phyloP scores from a whole-genome alignment of 1,284 basidiomycete species.

The Trichosporon sp. region DNA sequence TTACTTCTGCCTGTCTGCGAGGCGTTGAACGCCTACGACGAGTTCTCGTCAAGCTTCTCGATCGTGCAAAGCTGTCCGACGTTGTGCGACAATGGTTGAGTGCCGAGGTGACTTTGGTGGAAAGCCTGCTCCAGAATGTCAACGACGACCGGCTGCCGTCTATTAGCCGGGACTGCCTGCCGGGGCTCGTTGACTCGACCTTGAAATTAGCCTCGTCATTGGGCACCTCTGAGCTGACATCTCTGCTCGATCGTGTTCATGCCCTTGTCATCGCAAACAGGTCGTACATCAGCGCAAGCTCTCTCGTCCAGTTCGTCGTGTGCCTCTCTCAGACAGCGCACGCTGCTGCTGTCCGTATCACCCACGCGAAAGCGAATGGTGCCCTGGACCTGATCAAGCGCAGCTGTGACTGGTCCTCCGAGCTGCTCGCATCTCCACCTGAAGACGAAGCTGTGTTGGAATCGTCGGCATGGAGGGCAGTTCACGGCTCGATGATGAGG shows the following conservation, averaged over 20 bases:
- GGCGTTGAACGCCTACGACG: slow-evolving; percentile 23
- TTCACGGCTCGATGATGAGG: slow-evolving; percentile 34
- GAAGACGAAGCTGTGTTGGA: slow-evolving; percentile 8
- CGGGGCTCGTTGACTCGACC: slow-evolving; percentile 12
- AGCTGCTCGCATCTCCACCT: slow-evolving; percentile 7
- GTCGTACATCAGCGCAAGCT: neutral
- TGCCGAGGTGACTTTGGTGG: slow-evolving; percentile 3
- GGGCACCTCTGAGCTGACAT: slow-evolving; percentile 1
- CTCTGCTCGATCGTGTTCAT: slow-evolving; percentile 5
- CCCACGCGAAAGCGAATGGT: slow-evolving; percentile 26
- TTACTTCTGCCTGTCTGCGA: slow-evolving; percentile 5
- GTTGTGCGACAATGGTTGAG: slow-evolving; percentile 16
- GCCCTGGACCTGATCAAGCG: slow-evolving; percentile 30
- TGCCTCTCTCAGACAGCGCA: slow-evolving; percentile 11
- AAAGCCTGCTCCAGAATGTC: slow-evolving; percentile 4
- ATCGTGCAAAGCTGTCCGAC: neutral
- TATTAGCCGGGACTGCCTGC: neutral
- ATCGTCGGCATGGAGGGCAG: neutral
- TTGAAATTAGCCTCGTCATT: slow-evolving; percentile 6
- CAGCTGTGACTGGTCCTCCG: slow-evolving; percentile 26
- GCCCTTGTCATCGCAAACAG: neutral
- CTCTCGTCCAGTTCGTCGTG: neutral
- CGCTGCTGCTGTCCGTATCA: slow-evolving; percentile 31
- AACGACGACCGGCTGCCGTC: neutral
- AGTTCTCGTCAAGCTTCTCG: slow-evolving; percentile 19